Evolutionary conservation across 169 alveolate genomes (phyloP).

Genomic region (Plasmodium blacklocki): DNA sequence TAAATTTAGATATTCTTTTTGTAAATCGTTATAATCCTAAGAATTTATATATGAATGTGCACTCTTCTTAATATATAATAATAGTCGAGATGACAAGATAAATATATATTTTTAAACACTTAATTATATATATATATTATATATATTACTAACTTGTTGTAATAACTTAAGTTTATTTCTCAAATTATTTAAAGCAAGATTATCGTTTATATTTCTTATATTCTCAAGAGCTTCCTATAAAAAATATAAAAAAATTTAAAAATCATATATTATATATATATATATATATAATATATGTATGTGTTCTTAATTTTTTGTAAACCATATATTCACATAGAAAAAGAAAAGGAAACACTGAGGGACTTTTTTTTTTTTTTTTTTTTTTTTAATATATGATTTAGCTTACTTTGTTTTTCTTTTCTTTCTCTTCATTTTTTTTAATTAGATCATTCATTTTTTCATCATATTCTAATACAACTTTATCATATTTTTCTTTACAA

Average conservation of each 20-base stretch:
- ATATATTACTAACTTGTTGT: conserved; percentile 31
- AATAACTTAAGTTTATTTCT: conserved; percentile 26
- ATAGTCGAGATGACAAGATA: background rate
- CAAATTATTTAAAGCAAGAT: conserved; percentile 21
- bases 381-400: background rate
- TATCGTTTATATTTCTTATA: conserved; percentile 25
- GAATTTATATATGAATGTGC: background rate
- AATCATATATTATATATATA: conserved; percentile 5
- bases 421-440: conserved; percentile 34
- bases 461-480: conserved; percentile 17
- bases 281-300: conserved; percentile 8
- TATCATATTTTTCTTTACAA: conserved; percentile 38
- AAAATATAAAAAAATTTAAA: background rate
- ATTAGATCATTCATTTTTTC: conserved; percentile 36
- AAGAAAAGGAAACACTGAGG: too few relatives aligned
- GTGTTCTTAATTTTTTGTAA: background rate
- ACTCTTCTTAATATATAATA: too few relatives aligned
- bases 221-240: conserved; percentile 7
- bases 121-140: background rate
- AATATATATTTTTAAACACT: background rate
- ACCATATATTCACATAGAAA: too few relatives aligned
- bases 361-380: too few relatives aligned
- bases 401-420: conserved; percentile 38
- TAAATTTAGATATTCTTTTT: conserved; percentile 34
- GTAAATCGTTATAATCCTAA: conserved; percentile 34